Conservation (phyloP, 1,284 basidiomycete genomes). For the Singerocomus inundabilis region DNA sequence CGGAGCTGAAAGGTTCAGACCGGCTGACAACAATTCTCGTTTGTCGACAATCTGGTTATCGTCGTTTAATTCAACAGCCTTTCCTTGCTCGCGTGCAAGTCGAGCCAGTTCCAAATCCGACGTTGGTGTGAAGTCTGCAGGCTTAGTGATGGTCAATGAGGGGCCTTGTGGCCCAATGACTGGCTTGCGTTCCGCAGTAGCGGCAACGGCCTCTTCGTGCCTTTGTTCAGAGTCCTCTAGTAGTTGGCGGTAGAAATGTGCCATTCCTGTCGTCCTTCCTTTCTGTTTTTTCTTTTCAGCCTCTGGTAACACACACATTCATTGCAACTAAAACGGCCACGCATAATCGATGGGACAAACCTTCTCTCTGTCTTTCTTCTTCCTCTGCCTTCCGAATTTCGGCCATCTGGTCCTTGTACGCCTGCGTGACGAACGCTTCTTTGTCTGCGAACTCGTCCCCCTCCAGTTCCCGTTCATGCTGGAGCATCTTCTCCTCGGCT, state of each 20-base stretch:
- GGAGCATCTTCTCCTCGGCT: slow-evolving; percentile 98
- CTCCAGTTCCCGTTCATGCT: slow-evolving; percentile 88
- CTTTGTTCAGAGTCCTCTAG: slow-evolving; percentile 79
- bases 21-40: slow-evolving; percentile 86
- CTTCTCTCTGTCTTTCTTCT: slow-evolving; percentile 85
- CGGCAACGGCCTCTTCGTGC: slow-evolving; percentile 83
- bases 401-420: slow-evolving; percentile 96
- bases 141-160: slow-evolving; percentile 67
- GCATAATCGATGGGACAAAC: slow-evolving; percentile 43
- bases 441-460: slow-evolving; percentile 95
- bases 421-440: slow-evolving; percentile 95
- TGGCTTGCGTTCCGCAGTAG: slow-evolving; percentile 53
- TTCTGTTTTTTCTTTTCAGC: slow-evolving; percentile 62
- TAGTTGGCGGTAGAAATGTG: slow-evolving; percentile 83
- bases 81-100: slow-evolving; percentile 69
- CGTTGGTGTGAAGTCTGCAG: slow-evolving; percentile 53
- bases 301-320: slow-evolving; percentile 39
- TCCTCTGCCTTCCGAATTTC: slow-evolving; percentile 89
- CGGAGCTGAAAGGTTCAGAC: slow-evolving; percentile 85
- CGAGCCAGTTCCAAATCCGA: slow-evolving; percentile 74
- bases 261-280: slow-evolving; percentile 68
- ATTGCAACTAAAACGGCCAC: background rate
- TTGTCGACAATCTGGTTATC: slow-evolving; percentile 98
- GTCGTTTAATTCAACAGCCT: slow-evolving; percentile 94
- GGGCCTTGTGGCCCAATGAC: slow-evolving; percentile 61